Evolutionary conservation across 208 protist species (phyloP).

Genomic region (Plasmodiophora brassicae): DNA sequence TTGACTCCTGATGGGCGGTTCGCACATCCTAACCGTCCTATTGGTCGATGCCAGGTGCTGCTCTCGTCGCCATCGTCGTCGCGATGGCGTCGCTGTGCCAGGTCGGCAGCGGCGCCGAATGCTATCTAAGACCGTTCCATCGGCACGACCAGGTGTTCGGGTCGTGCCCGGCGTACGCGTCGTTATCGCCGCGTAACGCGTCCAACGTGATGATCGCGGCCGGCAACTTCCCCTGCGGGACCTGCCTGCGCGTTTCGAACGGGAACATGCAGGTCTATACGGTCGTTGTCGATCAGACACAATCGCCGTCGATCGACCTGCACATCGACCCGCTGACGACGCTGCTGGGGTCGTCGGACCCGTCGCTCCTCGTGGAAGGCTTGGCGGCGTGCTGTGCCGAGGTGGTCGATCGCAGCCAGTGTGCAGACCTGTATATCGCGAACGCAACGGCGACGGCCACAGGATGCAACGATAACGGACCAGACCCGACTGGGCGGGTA

Average conservation of each 20-base stretch:
- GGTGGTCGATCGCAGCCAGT: neutral
- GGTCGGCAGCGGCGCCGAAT: no score
- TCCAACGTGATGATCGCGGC: neutral
- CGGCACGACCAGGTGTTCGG: neutral
- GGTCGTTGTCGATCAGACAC: conserved; percentile 15
- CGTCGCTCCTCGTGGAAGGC: neutral
- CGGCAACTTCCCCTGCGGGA: neutral
- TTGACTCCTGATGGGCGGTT: neutral
- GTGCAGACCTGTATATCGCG: neutral
- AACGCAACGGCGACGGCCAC: neutral
- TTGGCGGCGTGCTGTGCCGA: neutral
- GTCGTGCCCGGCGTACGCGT: neutral
- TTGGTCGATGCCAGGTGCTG: no score
- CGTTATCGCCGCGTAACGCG: neutral
- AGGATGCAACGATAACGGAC: neutral
- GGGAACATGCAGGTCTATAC: neutral
- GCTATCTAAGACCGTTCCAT: conserved; percentile 12
- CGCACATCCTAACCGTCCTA: neutral
- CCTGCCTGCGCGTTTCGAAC: neutral
- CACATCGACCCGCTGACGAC: neutral
- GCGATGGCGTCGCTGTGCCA: no score
- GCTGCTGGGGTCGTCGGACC: neutral
- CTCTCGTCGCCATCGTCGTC: no score
- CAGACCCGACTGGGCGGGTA: neutral
- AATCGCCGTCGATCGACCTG: neutral